Percentiles rank a stretch among this genome's conserved stretches.
phyloP scores from a whole-genome alignment of 331 rosid species.

The Arachis monticola region DNA sequence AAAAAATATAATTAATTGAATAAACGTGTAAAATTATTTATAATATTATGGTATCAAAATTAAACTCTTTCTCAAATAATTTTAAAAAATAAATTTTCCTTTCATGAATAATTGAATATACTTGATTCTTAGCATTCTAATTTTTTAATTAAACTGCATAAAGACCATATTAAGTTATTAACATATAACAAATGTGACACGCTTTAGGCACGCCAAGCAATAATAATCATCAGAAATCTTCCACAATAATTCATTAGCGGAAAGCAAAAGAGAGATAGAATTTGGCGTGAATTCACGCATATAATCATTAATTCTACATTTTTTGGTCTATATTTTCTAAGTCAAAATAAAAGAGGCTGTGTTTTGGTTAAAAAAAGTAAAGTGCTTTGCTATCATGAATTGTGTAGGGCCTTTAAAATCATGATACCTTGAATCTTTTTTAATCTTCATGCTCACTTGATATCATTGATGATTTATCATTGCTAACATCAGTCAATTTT shows the following conservation, averaged over 20 bases:
- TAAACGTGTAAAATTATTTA: too few relatives aligned
- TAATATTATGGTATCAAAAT: too few relatives aligned
- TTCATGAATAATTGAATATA: not conserved
- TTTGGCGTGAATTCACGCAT: slow-evolving; percentile 45
- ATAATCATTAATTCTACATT: slow-evolving; percentile 39
- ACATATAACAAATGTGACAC: slow-evolving; percentile 11
- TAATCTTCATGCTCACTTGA: slow-evolving; percentile 47
- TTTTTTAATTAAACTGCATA: not conserved
- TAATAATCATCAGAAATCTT: slow-evolving; percentile 40
- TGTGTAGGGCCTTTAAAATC: slow-evolving; percentile 35
- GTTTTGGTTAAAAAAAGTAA: slow-evolving; percentile 36
- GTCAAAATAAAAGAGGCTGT: slow-evolving; percentile 32
- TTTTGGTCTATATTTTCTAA: slow-evolving; percentile 27
- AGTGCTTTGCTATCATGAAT: slow-evolving; percentile 40
- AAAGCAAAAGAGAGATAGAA: slow-evolving; percentile 45
- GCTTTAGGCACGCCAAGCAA: slow-evolving; percentile 48
- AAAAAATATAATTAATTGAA: too few relatives aligned
- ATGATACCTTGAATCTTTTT: slow-evolving; percentile 45
- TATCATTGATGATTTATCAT: slow-evolving; percentile 49
- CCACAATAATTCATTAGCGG: slow-evolving; percentile 42
- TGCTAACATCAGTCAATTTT: slow-evolving; percentile 44
- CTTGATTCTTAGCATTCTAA: slow-evolving; percentile 4
- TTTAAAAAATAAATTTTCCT: too few relatives aligned
- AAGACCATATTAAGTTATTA: not conserved
- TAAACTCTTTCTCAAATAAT: too few relatives aligned